Percentiles rank a stretch among this genome's conserved stretches.
Conservation (phyloP, 306 rosid species). For the Corylus avellana region DNA sequence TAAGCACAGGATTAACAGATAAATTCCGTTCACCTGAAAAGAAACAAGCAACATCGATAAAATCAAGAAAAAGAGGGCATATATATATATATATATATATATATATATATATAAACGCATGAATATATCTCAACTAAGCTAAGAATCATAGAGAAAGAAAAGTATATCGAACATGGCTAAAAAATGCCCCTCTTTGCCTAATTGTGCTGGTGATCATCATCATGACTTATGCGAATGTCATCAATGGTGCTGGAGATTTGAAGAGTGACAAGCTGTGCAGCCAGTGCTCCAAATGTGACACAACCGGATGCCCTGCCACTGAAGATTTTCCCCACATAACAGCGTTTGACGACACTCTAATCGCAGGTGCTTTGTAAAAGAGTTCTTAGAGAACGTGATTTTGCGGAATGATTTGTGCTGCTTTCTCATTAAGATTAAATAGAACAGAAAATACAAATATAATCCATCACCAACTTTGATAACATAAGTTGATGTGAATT, state of each 20-base stretch:
- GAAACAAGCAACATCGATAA: background rate
- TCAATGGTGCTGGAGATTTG: conserved; percentile 3
- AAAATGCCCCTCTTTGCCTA: conserved; percentile 9
- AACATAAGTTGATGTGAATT: too few relatives aligned
- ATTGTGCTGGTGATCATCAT: conserved; percentile 3
- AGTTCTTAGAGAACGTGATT: too few relatives aligned
- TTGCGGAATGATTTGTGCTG: too few relatives aligned
- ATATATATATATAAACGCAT: background rate
- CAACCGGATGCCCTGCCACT: conserved; percentile 32
- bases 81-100: background rate
- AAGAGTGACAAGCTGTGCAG: conserved; percentile 35
- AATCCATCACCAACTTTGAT: too few relatives aligned
- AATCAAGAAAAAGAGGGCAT: conserved; percentile 16
- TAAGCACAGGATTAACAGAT: too few relatives aligned
- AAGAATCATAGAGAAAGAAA: background rate
- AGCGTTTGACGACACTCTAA: conserved; percentile 36
- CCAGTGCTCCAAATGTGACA: conserved; percentile 36
- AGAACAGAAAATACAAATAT: too few relatives aligned
- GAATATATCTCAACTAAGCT: background rate
- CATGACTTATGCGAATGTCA: background rate
- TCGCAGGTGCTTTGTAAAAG: conserved; percentile 26
- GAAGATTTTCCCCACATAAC: conserved; percentile 43
- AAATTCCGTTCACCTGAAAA: background rate
- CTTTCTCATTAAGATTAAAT: too few relatives aligned
- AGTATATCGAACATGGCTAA: background rate